Evolutionary conservation across 768 basidiomycete genomes (phyloP).

Genomic region (Candolleomyces efflorescens): DNA sequence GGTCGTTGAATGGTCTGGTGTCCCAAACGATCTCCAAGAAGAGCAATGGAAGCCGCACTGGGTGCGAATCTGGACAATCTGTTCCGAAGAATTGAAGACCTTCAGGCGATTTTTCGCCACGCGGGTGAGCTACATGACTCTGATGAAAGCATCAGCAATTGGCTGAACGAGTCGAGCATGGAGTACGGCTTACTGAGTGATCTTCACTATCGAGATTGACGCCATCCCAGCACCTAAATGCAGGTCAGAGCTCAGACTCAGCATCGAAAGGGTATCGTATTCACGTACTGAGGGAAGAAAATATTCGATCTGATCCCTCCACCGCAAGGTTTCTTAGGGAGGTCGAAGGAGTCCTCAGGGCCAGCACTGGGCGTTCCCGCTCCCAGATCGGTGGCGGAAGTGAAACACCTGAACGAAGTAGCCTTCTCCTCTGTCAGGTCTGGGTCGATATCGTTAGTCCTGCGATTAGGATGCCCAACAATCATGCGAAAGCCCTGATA

Average conservation of each 20-base stretch:
- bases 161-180: background rate
- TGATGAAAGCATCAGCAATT: background rate
- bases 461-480: slow-evolving; percentile 5
- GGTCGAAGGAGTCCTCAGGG: slow-evolving; percentile 4
- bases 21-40: slow-evolving; percentile 14
- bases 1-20: slow-evolving; percentile 11
- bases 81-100: slow-evolving; percentile 8
- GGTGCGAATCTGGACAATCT: slow-evolving; percentile 11
- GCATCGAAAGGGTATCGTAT: background rate
- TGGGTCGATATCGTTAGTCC: slow-evolving; percentile 3
- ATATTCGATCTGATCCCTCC: slow-evolving; percentile 10
- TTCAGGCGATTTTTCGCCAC: background rate
- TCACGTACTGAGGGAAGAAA: slow-evolving; percentile 8
- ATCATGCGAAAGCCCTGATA: slow-evolving; percentile 8
- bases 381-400: background rate
- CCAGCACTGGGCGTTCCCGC: slow-evolving; percentile 4
- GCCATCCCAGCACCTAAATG: slow-evolving; percentile 8
- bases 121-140: slow-evolving; percentile 9
- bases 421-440: background rate
- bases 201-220: slow-evolving; percentile 5
- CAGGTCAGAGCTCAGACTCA: background rate
- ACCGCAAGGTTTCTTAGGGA: slow-evolving; percentile 1
- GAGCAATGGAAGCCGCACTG: slow-evolving; percentile 11
- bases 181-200: slow-evolving; percentile 1
- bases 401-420: slow-evolving; percentile 5